Evolutionary conservation across 2,329 filamentous ascomycete species (phyloP).

Genomic region (Beauveria brongniartii): DNA sequence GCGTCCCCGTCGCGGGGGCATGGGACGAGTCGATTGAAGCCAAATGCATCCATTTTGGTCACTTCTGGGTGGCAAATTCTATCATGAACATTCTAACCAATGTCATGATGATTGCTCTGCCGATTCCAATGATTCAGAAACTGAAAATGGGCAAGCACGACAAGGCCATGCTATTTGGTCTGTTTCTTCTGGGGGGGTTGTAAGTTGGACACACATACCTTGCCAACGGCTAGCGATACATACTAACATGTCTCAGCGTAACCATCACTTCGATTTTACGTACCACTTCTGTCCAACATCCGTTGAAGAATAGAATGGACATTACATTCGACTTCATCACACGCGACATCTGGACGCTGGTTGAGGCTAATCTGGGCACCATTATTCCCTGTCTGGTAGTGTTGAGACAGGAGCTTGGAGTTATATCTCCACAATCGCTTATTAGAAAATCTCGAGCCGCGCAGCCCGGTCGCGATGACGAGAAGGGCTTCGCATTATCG

Average conservation of each 20-base stretch:
- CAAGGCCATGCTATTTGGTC: conserved; percentile 26
- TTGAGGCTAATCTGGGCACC: conserved; percentile 30
- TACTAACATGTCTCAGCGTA: conserved; percentile 15
- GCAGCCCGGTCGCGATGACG: not conserved
- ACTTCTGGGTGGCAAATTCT: conserved; percentile 38
- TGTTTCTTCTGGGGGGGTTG: conserved; percentile 31
- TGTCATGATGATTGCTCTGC: conserved; percentile 27
- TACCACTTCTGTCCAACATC: conserved; percentile 26
- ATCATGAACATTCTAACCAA: conserved; percentile 31
- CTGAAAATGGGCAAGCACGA: conserved; percentile 24
- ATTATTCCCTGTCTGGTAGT: conserved; percentile 29
- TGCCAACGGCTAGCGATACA: too few relatives aligned
- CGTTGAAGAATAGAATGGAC: conserved; percentile 24
- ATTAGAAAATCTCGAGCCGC: conserved; percentile 11
- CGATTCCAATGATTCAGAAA: conserved; percentile 26
- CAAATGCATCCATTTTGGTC: conserved; percentile 33
- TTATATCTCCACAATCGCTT: conserved; percentile 12
- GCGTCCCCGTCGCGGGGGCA: conserved; percentile 33
- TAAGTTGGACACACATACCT: conserved; percentile 16
- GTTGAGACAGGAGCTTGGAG: conserved; percentile 16
- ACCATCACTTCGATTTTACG: conserved; percentile 29
- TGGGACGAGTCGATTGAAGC: conserved; percentile 33
- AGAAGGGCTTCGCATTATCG: not conserved
- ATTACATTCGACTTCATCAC: conserved; percentile 20
- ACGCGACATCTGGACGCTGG: conserved; percentile 25